A percentile compares a stretch with the other conserved stretches of the same genome.
Conservation (phyloP, 352 stramenopile genomes). For the Phytophthora multivora region DNA sequence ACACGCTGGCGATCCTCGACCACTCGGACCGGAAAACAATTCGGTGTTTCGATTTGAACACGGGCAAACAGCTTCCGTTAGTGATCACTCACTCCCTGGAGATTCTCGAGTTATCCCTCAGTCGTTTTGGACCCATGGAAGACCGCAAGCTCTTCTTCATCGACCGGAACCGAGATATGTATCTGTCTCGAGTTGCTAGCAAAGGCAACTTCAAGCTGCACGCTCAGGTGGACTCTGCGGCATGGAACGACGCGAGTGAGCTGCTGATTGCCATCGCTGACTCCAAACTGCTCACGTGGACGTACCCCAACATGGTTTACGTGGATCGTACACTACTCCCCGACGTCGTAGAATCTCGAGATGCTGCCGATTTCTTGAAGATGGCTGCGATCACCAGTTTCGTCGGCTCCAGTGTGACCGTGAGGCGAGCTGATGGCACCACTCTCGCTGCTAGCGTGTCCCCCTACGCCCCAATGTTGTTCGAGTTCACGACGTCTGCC, state of each 20-base stretch:
- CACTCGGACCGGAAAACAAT: slow-evolving; percentile 90
- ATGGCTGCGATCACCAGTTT: slow-evolving; percentile 89
- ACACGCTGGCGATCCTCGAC: slow-evolving; percentile 91
- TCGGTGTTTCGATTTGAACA: slow-evolving; percentile 89
- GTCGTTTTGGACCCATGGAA: slow-evolving; percentile 67
- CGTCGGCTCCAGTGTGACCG: slow-evolving; percentile 81
- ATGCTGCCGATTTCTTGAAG: slow-evolving; percentile 86
- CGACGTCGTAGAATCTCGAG: slow-evolving; percentile 75
- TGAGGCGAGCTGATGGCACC: slow-evolving; percentile 87
- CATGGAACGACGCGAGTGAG: slow-evolving; percentile 91
- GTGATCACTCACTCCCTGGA: slow-evolving; percentile 73
- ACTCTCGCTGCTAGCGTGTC: slow-evolving; percentile 80
- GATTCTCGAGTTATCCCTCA: slow-evolving; percentile 86
- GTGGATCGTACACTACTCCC: slow-evolving; percentile 91
- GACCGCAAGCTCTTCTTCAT: slow-evolving; percentile 91
- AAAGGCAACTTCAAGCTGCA: slow-evolving; percentile 87
- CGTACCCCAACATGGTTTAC: slow-evolving; percentile 91
- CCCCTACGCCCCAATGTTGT: slow-evolving; percentile 85
- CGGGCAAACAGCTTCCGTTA: slow-evolving; percentile 74
- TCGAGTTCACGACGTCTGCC: slow-evolving; percentile 77
- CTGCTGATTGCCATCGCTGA: slow-evolving; percentile 90
- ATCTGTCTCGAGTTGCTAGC: slow-evolving; percentile 62
- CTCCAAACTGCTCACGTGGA: slow-evolving; percentile 89
- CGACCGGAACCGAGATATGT: slow-evolving; percentile 88
- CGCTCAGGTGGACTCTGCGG: slow-evolving; percentile 89